Conservation (phyloP, 148 eudicot species). For the Dianthus caryophyllus region DNA sequence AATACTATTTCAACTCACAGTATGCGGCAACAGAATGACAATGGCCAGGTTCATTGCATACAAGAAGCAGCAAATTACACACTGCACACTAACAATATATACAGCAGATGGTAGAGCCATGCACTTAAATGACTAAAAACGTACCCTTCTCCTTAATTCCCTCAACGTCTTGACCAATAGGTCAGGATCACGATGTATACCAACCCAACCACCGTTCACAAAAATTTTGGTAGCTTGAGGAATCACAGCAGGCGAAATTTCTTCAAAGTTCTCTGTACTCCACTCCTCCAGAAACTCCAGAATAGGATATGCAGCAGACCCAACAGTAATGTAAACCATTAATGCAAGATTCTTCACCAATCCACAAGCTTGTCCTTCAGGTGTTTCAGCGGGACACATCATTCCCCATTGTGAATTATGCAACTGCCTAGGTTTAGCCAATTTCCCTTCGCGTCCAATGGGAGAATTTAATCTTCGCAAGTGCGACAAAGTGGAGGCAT, state of each 20-base stretch:
- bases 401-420: slow-evolving; percentile 99
- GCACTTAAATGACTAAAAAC: slow-evolving; percentile 12
- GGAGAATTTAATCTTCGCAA: slow-evolving; percentile 91
- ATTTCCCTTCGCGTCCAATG: slow-evolving; percentile 94
- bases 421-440: slow-evolving; percentile 97
- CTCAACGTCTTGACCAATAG: slow-evolving; percentile 84
- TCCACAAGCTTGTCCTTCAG: slow-evolving; percentile 99
- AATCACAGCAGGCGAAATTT: slow-evolving; percentile 92
- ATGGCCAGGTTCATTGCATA: background rate
- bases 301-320: slow-evolving; percentile 97
- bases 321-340: slow-evolving; percentile 94
- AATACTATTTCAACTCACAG: background rate
- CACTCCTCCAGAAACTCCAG: slow-evolving; percentile 96
- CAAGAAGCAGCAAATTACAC: slow-evolving; percentile 2
- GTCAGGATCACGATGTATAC: slow-evolving; percentile 95
- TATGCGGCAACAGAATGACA: background rate
- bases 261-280: slow-evolving; percentile 98
- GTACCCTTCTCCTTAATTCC: slow-evolving; percentile 83
- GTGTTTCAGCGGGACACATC: slow-evolving; percentile 99
- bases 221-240: slow-evolving; percentile 94
- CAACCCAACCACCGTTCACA: slow-evolving; percentile 99
- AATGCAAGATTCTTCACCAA: slow-evolving; percentile 93
- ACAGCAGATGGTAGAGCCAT: slow-evolving; percentile 16
- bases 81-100: background rate
- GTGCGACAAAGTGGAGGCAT: slow-evolving; percentile 94